These are phyloP conservation scores for Starmerella stigmatis DNA, from an alignment of 805 yeast species.

Conservation along the genomic window DNA sequence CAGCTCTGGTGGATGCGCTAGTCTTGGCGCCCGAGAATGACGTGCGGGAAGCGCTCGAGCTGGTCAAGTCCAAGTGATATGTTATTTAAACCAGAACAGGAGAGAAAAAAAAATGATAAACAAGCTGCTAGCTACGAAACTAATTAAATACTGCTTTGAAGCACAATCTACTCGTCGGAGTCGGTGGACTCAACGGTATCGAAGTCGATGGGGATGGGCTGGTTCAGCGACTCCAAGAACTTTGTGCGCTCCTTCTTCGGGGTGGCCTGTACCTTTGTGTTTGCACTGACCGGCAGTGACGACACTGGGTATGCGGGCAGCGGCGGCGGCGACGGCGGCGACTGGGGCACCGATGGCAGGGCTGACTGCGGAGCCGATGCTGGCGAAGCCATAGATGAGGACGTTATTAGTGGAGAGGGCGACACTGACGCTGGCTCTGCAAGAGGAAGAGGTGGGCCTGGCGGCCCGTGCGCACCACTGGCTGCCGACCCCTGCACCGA, in stretches of 20 bases:
- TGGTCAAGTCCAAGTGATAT: background rate
- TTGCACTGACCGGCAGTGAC: background rate
- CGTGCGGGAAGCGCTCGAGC: slow-evolving; percentile 13
- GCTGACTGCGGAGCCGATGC: background rate
- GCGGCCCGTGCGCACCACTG: background rate
- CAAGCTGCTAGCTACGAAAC: background rate
- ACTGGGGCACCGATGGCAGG: background rate
- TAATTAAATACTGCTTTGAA: background rate
- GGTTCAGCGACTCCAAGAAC: slow-evolving; percentile 5
- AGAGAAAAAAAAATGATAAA: no score
- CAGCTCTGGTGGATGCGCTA: slow-evolving; percentile 22
- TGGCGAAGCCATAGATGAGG: background rate
- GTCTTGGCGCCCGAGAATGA: slow-evolving; percentile 13
- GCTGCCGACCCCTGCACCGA: background rate
- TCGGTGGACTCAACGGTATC: slow-evolving; percentile 23
- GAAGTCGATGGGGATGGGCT: slow-evolving; percentile 5
- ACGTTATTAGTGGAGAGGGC: background rate
- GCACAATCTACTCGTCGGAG: slow-evolving; percentile 12
- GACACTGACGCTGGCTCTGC: background rate
- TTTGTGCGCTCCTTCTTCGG: slow-evolving; percentile 12
- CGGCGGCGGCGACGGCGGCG: slow-evolving; percentile 1
- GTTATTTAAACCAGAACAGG: no score
- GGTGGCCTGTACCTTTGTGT: slow-evolving; percentile 8
- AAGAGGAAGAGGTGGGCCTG: no score
- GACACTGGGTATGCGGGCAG: background rate